phyloP scores from a whole-genome alignment of 2,329 filamentous ascomycete species.

The Ambrosiella beaveri region DNA sequence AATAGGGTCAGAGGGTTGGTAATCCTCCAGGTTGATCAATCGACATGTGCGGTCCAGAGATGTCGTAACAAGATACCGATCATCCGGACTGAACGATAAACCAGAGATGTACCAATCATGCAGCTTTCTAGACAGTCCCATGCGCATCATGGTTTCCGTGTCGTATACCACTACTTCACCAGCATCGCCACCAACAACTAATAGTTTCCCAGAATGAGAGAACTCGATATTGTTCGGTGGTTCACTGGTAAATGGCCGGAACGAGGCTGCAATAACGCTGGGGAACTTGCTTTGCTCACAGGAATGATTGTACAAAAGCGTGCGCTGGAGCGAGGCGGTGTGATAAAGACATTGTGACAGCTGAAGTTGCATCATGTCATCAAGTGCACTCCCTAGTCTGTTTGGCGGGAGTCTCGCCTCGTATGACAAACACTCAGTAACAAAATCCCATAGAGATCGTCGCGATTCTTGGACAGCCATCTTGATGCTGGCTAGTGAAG shows the following conservation, averaged over 20 bases:
- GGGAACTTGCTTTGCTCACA: conserved; percentile 74
- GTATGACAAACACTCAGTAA: conserved; percentile 69
- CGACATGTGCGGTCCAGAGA: conserved; percentile 54
- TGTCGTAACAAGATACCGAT: conserved; percentile 71
- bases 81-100: conserved; percentile 82
- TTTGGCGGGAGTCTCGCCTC: conserved; percentile 94
- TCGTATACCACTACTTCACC: conserved; percentile 69
- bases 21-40: conserved; percentile 42
- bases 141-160: conserved; percentile 47
- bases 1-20: conserved; percentile 31
- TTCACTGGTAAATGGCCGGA: conserved; percentile 24
- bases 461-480: conserved; percentile 65
- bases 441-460: conserved; percentile 32
- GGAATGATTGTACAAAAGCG: conserved; percentile 73
- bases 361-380: conserved; percentile 70
- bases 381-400: conserved; percentile 61
- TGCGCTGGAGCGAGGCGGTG: conserved; percentile 61
- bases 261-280: conserved; percentile 38
- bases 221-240: conserved; percentile 78
- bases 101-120: conserved; percentile 61
- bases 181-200: conserved; percentile 70
- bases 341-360: conserved; percentile 77
- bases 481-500: conserved; percentile 28
- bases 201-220: conserved; percentile 68
- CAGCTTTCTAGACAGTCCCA: conserved; percentile 37